Conservation (phyloP, 331 rosid species). For the Spiraea crenata region DNA sequence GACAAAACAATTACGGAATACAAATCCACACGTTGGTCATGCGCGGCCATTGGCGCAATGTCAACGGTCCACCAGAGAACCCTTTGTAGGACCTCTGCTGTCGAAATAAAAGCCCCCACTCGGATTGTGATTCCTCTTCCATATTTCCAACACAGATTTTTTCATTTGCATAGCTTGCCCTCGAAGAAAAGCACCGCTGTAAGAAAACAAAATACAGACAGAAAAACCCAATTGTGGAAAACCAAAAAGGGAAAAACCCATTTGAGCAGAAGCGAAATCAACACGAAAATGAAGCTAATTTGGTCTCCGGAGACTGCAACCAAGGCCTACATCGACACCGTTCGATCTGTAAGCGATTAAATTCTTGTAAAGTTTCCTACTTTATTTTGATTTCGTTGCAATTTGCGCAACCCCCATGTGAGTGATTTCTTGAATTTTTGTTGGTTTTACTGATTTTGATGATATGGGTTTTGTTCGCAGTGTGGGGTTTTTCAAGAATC, state of each 20-base stretch:
- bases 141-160: neutral
- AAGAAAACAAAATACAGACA: neutral
- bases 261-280: neutral
- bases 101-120: conserved; percentile 16
- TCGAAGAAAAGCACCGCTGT: conserved; percentile 11
- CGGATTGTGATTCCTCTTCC: neutral
- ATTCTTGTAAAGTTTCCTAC: neutral
- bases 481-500: conserved; percentile 55
- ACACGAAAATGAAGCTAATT: conserved; percentile 63
- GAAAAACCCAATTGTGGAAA: neutral
- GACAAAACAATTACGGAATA: neutral
- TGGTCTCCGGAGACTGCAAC: conserved; percentile 94
- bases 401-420: neutral
- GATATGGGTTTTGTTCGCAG: conserved; percentile 30
- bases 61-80: conserved; percentile 33
- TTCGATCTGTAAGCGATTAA: conserved; percentile 53
- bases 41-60: conserved; percentile 16
- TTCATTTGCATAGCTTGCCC: neutral
- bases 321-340: conserved; percentile 80
- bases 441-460: neutral
- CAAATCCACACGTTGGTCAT: conserved; percentile 35
- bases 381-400: neutral
- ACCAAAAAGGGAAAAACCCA: neutral
- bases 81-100: neutral
- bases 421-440: neutral